These are phyloP conservation scores for Mrakia frigida DNA, from an alignment of 768 basidiomycete genomes.

Conservation along the genomic window DNA sequence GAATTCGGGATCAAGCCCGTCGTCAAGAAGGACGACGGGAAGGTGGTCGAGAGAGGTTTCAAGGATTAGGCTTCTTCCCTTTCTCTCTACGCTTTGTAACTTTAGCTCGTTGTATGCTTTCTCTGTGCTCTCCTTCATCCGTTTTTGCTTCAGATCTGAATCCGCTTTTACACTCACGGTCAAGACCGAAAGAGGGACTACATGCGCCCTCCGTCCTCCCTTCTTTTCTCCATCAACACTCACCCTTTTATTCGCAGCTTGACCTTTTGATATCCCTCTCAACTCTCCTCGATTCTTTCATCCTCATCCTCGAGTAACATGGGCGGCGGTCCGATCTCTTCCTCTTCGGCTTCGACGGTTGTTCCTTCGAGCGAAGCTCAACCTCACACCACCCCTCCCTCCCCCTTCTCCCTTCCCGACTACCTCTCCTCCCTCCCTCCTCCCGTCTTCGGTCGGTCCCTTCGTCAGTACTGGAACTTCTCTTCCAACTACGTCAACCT, in stretches of 20 bases:
- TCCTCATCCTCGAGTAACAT: background rate
- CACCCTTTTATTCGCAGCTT: background rate
- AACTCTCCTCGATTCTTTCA: background rate
- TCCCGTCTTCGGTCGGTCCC: background rate
- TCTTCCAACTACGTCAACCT: conserved; percentile 40
- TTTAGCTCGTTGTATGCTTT: background rate
- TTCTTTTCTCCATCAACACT: background rate
- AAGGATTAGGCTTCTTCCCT: conserved; percentile 36
- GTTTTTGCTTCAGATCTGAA: too few species aligned
- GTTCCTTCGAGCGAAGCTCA: background rate
- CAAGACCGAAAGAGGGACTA: too few species aligned
- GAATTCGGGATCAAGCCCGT: conserved; percentile 51
- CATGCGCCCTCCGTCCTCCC: background rate
- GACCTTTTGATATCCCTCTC: too few species aligned
- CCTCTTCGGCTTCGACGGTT: background rate
- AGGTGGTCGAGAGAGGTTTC: conserved; percentile 39
- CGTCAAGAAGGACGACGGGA: conserved; percentile 37
- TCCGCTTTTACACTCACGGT: too few species aligned
- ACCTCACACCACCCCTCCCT: background rate
- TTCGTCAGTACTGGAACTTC: background rate
- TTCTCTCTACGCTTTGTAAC: background rate
- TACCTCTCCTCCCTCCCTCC: background rate
- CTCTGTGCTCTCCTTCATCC: background rate
- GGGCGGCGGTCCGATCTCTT: background rate
- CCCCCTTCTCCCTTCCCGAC: background rate